These are phyloP conservation scores for Castanea mollissima DNA, from an alignment of 306 rosid species.

Conservation along the genomic window DNA sequence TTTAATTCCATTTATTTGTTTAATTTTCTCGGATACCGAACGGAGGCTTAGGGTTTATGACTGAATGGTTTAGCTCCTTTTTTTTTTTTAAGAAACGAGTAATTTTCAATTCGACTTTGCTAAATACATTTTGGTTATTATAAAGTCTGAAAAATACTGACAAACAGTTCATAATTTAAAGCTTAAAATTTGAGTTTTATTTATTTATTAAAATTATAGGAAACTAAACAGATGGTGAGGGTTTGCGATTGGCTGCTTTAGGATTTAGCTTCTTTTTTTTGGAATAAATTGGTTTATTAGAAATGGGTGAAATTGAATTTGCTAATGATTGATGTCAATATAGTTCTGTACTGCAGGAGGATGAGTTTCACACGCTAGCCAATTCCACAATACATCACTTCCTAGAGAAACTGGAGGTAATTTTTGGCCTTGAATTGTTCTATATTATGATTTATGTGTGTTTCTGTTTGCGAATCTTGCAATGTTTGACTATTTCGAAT, in stretches of 20 bases:
- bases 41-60: no score
- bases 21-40: no score
- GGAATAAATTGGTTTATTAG: not conserved
- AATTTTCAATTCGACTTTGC: no score
- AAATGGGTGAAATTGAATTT: slow-evolving; percentile 19
- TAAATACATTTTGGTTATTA: no score
- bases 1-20: not conserved
- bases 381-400: slow-evolving; percentile 72
- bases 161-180: no score
- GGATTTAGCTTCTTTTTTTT: not conserved
- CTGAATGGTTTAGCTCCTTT: no score
- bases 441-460: not conserved
- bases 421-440: not conserved
- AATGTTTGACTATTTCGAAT: not conserved
- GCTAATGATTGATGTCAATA: slow-evolving; percentile 45
- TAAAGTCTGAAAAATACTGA: no score
- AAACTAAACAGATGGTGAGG: no score
- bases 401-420: slow-evolving; percentile 86
- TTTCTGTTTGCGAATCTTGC: not conserved
- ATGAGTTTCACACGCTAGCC: slow-evolving; percentile 68
- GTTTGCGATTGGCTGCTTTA: not conserved
- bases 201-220: not conserved
- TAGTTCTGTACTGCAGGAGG: slow-evolving; percentile 80
- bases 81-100: no score
- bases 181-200: not conserved